These are phyloP conservation scores for Cordia subcordata DNA, from an alignment of 257 asterid species.

Conservation along the genomic window DNA sequence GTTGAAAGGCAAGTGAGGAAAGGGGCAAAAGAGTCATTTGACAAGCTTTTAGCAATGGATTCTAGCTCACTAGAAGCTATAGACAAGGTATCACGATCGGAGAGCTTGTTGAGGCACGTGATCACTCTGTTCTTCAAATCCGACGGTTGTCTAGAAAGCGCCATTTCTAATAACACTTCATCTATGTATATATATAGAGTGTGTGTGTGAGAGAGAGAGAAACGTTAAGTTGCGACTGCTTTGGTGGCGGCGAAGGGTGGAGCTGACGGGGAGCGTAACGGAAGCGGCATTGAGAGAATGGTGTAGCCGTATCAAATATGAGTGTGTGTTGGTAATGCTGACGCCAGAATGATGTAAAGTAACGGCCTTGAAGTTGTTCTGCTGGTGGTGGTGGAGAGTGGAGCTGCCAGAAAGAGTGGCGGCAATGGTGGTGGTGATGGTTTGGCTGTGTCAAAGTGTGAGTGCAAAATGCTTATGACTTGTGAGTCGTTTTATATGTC, in stretches of 20 bases:
- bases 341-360: neutral
- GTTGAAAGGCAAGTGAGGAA: constrained; percentile 58
- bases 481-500: neutral
- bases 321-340: too few relatives aligned
- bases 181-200: neutral
- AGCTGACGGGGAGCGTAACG: too few relatives aligned
- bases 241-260: too few relatives aligned
- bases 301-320: too few relatives aligned
- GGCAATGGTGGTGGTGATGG: too few relatives aligned
- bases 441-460: neutral
- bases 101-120: constrained; percentile 56
- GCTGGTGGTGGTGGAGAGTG: neutral
- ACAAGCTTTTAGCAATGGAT: constrained; percentile 47
- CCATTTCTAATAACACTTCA: constrained; percentile 14
- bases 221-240: too few relatives aligned
- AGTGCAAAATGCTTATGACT: neutral
- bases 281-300: too few relatives aligned
- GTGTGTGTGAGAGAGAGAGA: too few relatives aligned
- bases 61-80: constrained; percentile 75
- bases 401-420: neutral
- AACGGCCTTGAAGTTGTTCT: neutral
- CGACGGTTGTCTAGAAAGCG: constrained; percentile 36
- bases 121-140: constrained; percentile 58
- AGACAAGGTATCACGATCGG: constrained; percentile 78
- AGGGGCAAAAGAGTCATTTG: constrained; percentile 49